These are phyloP conservation scores for Avena sativa DNA, from an alignment of 176 grass and related monocot species.

Conservation along the genomic window DNA sequence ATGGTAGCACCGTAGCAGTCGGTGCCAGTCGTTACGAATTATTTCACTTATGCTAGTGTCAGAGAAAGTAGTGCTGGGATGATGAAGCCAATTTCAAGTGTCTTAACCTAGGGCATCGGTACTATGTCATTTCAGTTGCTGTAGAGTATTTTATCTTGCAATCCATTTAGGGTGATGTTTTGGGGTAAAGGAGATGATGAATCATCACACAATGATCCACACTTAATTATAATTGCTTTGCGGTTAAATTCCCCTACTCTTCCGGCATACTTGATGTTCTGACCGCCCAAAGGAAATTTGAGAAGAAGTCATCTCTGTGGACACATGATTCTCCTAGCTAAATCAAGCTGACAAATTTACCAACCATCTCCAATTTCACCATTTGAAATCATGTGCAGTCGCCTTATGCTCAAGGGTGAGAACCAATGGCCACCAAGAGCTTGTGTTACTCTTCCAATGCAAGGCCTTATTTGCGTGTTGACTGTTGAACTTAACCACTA, in stretches of 20 bases:
- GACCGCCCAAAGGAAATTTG: neutral
- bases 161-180: neutral
- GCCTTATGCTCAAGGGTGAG: neutral
- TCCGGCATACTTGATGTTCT: neutral
- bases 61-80: neutral
- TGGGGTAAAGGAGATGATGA: neutral
- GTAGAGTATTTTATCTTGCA: neutral
- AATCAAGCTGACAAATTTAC: neutral
- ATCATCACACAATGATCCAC: neutral
- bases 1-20: neutral
- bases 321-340: neutral
- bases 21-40: neutral
- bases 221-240: neutral
- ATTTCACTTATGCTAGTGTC: neutral
- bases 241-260: neutral
- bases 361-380: neutral
- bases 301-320: neutral
- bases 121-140: neutral
- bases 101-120: neutral
- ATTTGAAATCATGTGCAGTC: neutral
- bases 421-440: neutral
- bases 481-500: neutral
- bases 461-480: neutral
- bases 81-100: neutral
- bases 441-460: neutral